Evolutionary conservation across 2,329 filamentous ascomycete species (phyloP).

Genomic region (Chaetothyriales sp.): DNA sequence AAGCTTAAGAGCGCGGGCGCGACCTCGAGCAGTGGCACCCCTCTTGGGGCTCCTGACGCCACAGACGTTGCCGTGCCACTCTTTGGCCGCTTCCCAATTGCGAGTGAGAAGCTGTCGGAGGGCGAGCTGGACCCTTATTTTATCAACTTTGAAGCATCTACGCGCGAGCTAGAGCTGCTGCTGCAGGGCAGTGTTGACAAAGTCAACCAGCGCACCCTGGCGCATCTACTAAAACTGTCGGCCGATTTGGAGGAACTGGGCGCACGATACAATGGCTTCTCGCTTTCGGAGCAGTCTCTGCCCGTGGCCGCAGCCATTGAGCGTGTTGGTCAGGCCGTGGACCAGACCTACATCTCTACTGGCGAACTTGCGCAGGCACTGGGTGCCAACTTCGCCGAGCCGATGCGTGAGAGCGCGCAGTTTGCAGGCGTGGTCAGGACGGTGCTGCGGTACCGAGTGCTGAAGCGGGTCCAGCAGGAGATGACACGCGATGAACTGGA

Average conservation of each 20-base stretch:
- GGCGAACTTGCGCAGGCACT: constrained; percentile 76
- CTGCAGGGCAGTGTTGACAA: constrained; percentile 92
- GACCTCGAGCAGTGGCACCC: constrained; percentile 35
- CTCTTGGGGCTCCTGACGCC: constrained; percentile 38
- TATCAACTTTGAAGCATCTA: constrained; percentile 78
- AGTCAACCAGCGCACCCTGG: constrained; percentile 77
- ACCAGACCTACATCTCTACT: constrained; percentile 89
- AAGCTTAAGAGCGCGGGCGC: constrained; percentile 51
- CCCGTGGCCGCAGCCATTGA: constrained; percentile 87
- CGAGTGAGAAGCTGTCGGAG: constrained; percentile 61
- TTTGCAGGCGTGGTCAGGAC: constrained; percentile 87
- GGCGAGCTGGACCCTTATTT: constrained; percentile 93
- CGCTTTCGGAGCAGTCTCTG: constrained; percentile 77
- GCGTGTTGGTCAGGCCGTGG: constrained; percentile 81
- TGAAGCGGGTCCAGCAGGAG: constrained; percentile 93
- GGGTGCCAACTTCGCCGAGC: constrained; percentile 90
- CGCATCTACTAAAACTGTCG: constrained; percentile 68
- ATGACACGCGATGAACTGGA: constrained; percentile 87
- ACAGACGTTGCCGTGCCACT: constrained; percentile 44
- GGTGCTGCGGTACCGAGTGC: constrained; percentile 73
- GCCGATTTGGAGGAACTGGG: constrained; percentile 84
- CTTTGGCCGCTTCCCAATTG: constrained; percentile 68
- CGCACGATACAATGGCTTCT: constrained; percentile 93
- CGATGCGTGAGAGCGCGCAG: constrained; percentile 93
- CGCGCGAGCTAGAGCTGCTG: constrained; percentile 76